Conservation (phyloP, 2,329 filamentous ascomycete genomes). For the Monilinia fructicola region DNA sequence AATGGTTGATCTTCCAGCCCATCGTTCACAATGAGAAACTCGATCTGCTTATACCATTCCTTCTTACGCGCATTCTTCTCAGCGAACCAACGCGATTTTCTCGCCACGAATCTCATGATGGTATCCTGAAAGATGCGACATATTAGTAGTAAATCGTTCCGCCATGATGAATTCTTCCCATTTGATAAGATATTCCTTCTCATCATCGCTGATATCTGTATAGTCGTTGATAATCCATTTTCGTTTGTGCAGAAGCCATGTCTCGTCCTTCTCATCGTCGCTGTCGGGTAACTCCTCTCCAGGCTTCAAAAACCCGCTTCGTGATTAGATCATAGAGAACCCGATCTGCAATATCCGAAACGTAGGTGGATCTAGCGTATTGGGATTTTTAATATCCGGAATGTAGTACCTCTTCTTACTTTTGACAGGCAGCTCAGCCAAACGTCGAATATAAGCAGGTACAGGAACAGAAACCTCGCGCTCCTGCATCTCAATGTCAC, state of each 20-base stretch:
- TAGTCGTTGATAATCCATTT: conserved; percentile 38
- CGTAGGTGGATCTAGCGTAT: conserved; percentile 19
- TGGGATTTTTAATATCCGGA: conserved; percentile 5
- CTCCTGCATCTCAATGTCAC: conserved; percentile 27
- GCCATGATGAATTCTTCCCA: conserved; percentile 38
- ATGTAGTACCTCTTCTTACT: conserved; percentile 10
- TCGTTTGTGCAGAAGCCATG: conserved; percentile 38
- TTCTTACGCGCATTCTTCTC: conserved; percentile 28
- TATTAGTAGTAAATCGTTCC: conserved; percentile 31
- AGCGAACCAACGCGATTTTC: conserved; percentile 34
- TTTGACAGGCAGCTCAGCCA: background rate
- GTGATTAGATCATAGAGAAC: conserved; percentile 36
- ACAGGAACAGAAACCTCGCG: background rate
- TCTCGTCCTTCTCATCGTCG: conserved; percentile 39
- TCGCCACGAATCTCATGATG: conserved; percentile 32
- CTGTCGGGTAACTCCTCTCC: conserved; percentile 37
- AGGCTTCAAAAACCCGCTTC: conserved; percentile 32
- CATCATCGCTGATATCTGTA: conserved; percentile 34
- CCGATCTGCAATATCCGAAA: conserved; percentile 31
- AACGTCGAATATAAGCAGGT: background rate
- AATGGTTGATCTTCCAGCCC: background rate
- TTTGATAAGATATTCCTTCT: conserved; percentile 38
- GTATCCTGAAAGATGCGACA: conserved; percentile 29
- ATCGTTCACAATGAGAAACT: conserved; percentile 30
- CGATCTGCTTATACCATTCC: conserved; percentile 33